Evolutionary conservation across 768 basidiomycete species (phyloP).

Genomic region (Leccinum arenicola): DNA sequence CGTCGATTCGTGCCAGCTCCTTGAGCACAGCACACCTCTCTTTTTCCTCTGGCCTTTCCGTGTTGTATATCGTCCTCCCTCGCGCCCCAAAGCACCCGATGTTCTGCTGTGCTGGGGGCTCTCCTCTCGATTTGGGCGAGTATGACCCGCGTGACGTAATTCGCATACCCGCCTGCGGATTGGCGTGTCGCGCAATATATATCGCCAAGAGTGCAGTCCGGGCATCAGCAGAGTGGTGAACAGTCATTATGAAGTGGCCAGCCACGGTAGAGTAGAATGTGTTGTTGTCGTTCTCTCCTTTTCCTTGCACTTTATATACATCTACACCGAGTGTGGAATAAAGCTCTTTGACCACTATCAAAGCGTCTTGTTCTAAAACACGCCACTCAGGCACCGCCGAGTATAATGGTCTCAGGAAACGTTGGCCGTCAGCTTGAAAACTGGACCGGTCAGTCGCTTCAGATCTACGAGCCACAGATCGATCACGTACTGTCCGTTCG

Average conservation of each 20-base stretch:
- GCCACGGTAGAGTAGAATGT: not conserved
- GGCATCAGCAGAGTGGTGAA: conserved; percentile 34
- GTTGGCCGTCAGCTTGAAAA: conserved; percentile 26
- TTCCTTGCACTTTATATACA: conserved; percentile 23
- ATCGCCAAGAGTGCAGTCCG: conserved; percentile 30
- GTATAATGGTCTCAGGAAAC: not conserved
- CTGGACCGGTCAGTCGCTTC: conserved; percentile 16
- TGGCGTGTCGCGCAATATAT: conserved; percentile 24
- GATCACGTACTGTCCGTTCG: conserved; percentile 48
- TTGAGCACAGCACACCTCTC: not conserved
- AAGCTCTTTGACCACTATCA: conserved; percentile 9
- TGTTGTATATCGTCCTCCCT: conserved; percentile 32
- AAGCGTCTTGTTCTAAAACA: not conserved
- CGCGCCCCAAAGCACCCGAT: conserved; percentile 7
- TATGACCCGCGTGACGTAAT: not conserved
- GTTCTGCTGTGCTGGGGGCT: not conserved
- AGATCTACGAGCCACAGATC: not conserved
- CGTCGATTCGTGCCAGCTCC: conserved; percentile 21
- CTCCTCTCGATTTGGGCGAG: not conserved
- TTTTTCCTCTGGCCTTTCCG: not conserved
- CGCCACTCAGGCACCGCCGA: not conserved
- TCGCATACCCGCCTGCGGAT: conserved; percentile 18
- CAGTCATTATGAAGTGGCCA: conserved; percentile 12
- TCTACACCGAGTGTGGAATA: conserved; percentile 23
- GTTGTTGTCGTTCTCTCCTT: not conserved